Percentiles rank a stretch among this genome's conserved stretches.
Conservation (phyloP, 2,329 filamentous ascomycete species). For the Aspergillus fumigatiaffinis region DNA sequence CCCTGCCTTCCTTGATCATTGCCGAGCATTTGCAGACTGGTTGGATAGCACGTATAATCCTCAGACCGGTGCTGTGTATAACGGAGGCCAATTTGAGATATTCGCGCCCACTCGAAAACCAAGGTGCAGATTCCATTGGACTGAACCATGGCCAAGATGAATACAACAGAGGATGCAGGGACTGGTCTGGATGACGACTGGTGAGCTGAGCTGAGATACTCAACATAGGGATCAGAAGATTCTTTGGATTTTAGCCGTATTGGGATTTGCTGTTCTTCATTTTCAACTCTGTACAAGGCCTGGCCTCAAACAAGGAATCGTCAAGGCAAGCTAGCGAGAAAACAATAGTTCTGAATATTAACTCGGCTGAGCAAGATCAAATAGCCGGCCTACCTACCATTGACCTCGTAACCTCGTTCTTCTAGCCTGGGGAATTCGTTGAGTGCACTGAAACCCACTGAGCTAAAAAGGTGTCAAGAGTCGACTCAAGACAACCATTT, state of each 20-base stretch:
- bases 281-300: not conserved
- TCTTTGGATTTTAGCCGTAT: not conserved
- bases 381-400: no score
- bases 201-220: no score
- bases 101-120: not conserved
- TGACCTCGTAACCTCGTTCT: no score
- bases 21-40: not conserved
- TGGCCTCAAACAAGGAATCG: no score
- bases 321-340: no score
- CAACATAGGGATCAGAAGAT: not conserved
- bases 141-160: not conserved
- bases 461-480: no score
- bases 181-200: not conserved
- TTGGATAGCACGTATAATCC: not conserved
- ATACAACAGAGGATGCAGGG: not conserved
- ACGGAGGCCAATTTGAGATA: not conserved
- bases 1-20: not conserved
- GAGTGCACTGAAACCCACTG: no score
- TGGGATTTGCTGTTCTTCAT: constrained; percentile 5
- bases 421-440: no score
- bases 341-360: no score
- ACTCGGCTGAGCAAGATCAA: no score
- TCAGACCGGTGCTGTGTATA: not conserved
- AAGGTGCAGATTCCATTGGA: not conserved
- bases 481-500: no score